phyloP scores from a whole-genome alignment of 257 asterid genomes.

The Thymus mandschuricus region DNA sequence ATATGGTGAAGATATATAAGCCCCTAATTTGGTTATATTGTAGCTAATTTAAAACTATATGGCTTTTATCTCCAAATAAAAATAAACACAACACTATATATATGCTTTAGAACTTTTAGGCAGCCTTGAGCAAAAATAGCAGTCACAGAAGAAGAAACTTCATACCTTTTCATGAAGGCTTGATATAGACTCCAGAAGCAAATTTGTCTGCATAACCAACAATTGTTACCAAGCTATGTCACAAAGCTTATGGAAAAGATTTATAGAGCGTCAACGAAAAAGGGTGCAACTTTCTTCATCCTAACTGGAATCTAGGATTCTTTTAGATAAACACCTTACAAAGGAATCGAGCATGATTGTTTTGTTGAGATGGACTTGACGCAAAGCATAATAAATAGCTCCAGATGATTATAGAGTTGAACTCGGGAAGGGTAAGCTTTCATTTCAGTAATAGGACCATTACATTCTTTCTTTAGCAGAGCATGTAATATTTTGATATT shows the following conservation, averaged over 20 bases:
- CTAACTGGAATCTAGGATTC: no score
- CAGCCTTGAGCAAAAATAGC: not conserved
- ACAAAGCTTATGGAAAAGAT: not conserved
- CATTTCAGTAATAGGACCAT: no score
- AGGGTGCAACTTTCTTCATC: not conserved
- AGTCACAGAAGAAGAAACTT: not conserved
- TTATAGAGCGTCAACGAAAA: not conserved
- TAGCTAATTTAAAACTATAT: not conserved
- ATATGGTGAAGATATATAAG: not conserved
- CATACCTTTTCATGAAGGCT: constrained; percentile 54
- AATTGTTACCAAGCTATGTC: not conserved
- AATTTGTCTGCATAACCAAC: constrained; percentile 34
- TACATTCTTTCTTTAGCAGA: not conserved
- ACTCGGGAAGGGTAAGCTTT: no score
- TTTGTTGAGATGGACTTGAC: no score
- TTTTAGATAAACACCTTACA: no score
- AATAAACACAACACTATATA: no score
- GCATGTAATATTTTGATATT: no score
- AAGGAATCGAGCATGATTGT: no score
- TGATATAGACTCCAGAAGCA: constrained; percentile 44
- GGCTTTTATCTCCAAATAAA: no score
- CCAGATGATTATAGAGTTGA: no score
- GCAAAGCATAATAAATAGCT: no score
- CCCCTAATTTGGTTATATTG: not conserved
- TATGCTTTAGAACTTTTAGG: no score